Base-by-base conservation (phyloP, 2,329 filamentous ascomycete genomes). In the Setomelanomma holmii region DNA sequence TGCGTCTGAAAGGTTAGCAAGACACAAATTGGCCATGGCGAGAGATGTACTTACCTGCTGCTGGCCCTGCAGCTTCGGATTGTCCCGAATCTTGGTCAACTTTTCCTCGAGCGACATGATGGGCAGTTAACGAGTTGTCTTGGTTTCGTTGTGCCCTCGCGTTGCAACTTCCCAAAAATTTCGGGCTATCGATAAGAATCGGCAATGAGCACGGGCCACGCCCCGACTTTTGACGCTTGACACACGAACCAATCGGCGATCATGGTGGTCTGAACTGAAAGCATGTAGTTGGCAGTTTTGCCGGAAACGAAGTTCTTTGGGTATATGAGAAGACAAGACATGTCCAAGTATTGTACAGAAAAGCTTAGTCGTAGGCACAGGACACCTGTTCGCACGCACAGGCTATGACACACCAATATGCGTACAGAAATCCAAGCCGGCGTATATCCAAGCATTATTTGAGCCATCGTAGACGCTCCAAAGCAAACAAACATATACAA, bases 21-120 rank as follows among this genome's bases (percentile, higher is more conserved):
- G 22, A 20, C 40, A 39, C 24, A 24, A 27, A 11, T 23, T 48
- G 36, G 17, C n/a, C n/a, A n/a, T n/a, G 19, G n/a, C 20, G 12
- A 16, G 17, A 36, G 44, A 38, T 36, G 45, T 24, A 40, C 20
- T 16, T 80, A 95, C 92, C 84, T 93, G 91, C 76, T 96, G 87
- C 79, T 97, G 93, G 75, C 90, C 96, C 77, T 98, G 91, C 69
- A 97, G 86, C 78, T 96, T 96, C 50, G 95, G 95, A 73, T 90
- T 77, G 63, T 78, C 95, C 78, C 95, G 90, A 76, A 98, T 97
- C 85, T 96, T 97, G 80, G 93, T 90, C 75, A 99, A 86, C 82
- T 92, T 96, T 82, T 96, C 93, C 75, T 89, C 87, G 36, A 98
- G 80, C 76, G 86, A 86, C 79, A 79, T 79, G 58, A 58, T 64